Evolutionary conservation across 2,329 filamentous ascomycete genomes (phyloP).

Genomic region (Pleomassaria siparia): DNA sequence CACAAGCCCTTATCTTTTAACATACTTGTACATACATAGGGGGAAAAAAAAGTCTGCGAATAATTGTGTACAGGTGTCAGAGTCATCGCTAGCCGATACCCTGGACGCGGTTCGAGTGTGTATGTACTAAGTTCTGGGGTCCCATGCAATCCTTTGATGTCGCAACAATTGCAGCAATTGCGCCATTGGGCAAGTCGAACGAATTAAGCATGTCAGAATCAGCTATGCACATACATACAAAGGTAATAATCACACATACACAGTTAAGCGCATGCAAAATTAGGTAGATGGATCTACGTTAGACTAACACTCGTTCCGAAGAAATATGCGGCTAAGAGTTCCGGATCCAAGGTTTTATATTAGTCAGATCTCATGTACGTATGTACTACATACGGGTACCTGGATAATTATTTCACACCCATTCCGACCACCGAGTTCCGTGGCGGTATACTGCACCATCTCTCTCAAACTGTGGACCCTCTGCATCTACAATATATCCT

Average conservation of each 20-base stretch:
- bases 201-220: too few species aligned
- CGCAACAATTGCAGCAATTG: conserved; percentile 4
- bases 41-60: not conserved
- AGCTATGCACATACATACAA: too few species aligned
- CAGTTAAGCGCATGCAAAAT: too few species aligned
- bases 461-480: conserved; percentile 48
- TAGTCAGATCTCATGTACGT: not conserved
- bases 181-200: conserved; percentile 4
- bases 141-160: not conserved
- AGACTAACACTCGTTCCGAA: too few species aligned
- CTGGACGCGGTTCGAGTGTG: not conserved
- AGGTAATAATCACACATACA: too few species aligned
- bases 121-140: not conserved
- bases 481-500: conserved; percentile 59
- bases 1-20: too few species aligned
- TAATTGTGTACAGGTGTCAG: too few species aligned
- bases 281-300: too few species aligned
- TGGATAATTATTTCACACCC: conserved; percentile 3
- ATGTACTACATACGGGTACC: not conserved
- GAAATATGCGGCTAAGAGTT: too few species aligned
- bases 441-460: conserved; percentile 6
- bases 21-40: not conserved
- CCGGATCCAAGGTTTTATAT: not conserved
- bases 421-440: conserved; percentile 4
- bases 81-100: conserved; percentile 1